phyloP scores from a whole-genome alignment of 2,329 filamentous ascomycete species.

The Sclerotinia subarctica region DNA sequence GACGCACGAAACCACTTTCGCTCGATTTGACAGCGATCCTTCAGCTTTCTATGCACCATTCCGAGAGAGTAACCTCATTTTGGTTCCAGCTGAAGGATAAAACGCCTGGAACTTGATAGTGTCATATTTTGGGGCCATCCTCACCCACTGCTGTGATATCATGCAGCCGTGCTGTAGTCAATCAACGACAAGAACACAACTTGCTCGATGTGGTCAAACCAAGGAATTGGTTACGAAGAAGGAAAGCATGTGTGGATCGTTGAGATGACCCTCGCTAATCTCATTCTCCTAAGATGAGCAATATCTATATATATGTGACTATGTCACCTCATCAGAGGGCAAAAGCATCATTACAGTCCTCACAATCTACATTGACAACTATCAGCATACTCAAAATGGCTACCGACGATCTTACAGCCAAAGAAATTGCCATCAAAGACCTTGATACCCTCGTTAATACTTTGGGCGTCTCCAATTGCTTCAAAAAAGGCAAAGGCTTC shows the following conservation, averaged over 20 bases:
- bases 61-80: too few species aligned
- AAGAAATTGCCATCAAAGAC: not conserved
- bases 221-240: not conserved
- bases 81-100: too few species aligned
- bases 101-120: too few species aligned
- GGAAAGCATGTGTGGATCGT: not conserved
- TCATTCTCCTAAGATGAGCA: not conserved
- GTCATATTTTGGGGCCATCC: too few species aligned
- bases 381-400: too few species aligned
- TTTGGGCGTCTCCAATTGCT: conserved; percentile 36
- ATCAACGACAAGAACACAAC: not conserved
- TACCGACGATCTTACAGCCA: too few species aligned
- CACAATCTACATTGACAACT: not conserved
- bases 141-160: too few species aligned
- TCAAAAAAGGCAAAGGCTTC: not conserved
- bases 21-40: too few species aligned
- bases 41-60: too few species aligned
- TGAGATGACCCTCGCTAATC: not conserved
- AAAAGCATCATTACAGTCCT: not conserved
- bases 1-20: too few species aligned
- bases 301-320: not conserved
- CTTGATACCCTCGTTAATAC: conserved; percentile 36
- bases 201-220: not conserved
- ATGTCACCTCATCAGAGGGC: not conserved
- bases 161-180: too few species aligned